Base-by-base conservation (phyloP, 495 filamentous ascomycete genomes). In the Penicillium malachiteum region DNA sequence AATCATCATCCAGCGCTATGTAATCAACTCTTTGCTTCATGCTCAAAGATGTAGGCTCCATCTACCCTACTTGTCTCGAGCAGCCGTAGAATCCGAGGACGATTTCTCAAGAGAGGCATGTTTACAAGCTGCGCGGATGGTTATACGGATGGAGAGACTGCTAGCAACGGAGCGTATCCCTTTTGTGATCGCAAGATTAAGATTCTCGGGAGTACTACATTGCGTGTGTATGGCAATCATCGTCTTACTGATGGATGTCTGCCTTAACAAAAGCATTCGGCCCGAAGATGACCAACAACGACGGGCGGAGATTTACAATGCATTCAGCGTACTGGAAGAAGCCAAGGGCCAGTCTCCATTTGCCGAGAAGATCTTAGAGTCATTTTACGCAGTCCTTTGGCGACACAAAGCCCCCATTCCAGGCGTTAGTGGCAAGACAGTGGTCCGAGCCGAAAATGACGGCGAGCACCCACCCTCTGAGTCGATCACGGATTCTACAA, bases 11-110 rank as follows among this genome's bases (percentile, higher is more conserved):
- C 74, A 77, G 50, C 62, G 66, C 30, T 72, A 72, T 33, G 68
- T 70, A 17, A 34, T 74, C 9, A 63, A 70, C 44, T 72, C 64
- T 2, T 35, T 78, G 1, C 21, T 71, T 9, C 51, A 77, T 46
- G 56, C 69, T 0, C 69, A 70, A 38, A 69, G 71, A 35, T 78
- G 75, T 55, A 76, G 68, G 49, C 48, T 77, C 8, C 74, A 78
- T 50, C 55, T 76, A 21, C 69, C 71, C 5, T 75, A 69, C 40
- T 51, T 75, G 21, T 63, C 67, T 11, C 64, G 51, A 30, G 62
- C 55, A 1, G 60, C 48, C 26, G 56, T 50, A 8, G 66, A 74
- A 30, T 43, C 62, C 0, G 42, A 60, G 4, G 72, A 72, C 26
- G 52, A 52, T 7, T 68, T 62, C 26, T 78, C 72, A 3, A 62